Base-by-base conservation (phyloP, 495 filamentous ascomycete species). In the Xylaria scruposa region DNA sequence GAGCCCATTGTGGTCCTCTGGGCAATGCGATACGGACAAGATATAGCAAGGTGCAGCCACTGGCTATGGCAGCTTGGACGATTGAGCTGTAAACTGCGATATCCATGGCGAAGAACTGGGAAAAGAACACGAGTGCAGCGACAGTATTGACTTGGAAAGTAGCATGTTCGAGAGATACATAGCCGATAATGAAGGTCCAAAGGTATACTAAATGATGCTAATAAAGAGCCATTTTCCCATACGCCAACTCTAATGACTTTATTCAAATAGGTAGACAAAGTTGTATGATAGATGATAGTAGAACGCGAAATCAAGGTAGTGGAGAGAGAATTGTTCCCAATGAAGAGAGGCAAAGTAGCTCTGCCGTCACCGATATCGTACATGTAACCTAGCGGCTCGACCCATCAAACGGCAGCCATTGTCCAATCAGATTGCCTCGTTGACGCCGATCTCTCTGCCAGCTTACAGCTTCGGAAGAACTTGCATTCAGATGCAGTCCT, bases 1-100 rank as follows among this genome's bases (percentile, higher is more conserved):
- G 74, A 17, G 42, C 70, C 77, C 77, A 79, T 74, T 79, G 77
- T n/a, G 77, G 77, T 33, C 74, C 77, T 47, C 67, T 68, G 42
- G 76, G 74, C 44, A 68, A 72, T 19, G 74, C 46, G 17, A 66
- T 49, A 53, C 54, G 73, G 49, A 61, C 59, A 64, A 76, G 63
- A 69, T 78, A 78, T 38, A 79, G 54, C 44, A 78, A 47, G 40
- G 74, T 31, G 62, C 77, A 78, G 33, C 21, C 33, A 8, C 68
- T 70, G 40, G 77, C 74, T 62, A 78, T 67, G 71, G 71, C 71
- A 49, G 76, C 77, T 56, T 76, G 76, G 33, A 71, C 67, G 64
- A 79, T 75, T 17, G 77, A 76, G 62, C 56, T 61, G 40, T 36
- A 54, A 17, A 63, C 65, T 15, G 72, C 40, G 60, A 62, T 40